Base-by-base conservation (phyloP, 1,284 basidiomycete species). In the Cryptococcus wingfieldii region DNA sequence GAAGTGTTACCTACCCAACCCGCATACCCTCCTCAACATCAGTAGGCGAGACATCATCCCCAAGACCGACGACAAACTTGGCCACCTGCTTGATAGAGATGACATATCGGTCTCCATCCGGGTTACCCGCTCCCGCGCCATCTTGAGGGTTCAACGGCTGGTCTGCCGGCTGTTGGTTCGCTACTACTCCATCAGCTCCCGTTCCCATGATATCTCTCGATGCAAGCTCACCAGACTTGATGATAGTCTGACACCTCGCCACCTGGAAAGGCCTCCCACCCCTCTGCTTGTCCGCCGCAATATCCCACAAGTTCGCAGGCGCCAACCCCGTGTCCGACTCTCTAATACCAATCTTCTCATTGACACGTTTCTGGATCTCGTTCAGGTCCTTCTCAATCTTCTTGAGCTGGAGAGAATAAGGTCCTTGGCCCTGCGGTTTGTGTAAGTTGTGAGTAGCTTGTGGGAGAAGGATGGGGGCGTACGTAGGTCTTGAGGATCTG, bases 1-100 rank as follows among this genome's bases (percentile, higher is more conserved):
- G 12, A 25, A 5, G 5, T 10, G 6, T 4, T 14, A 49, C 84
- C 75, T 68, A 96, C 93, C 94, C 96, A 50, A 99, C 96, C 50
- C 96, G 87, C 96, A 99, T 99, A 44, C 96, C 96, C 80, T 99
- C 96, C 75, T 99, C 96, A 55, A 99, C 93, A 79, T 99, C 96
- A 7, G 94, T 97, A 2, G 94, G 91, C 27, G 96, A 91, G 2
- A 99, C 91, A 52, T 91, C 86, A 65, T 98, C 96, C 23, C 94
- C 94, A 13, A 99, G 81, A 9, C 93, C 94, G 39, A 99, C 96
- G 14, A 99, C 96, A 73, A 98, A 98, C 79, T 99, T 99, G 31
- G 96, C 96, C 69, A 98, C 97, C 80, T 99, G 96, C 79, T 98
- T 97, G 78, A 99, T 94, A 76, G 97, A 97, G 79, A 99, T 98